These are phyloP conservation scores for Candida tibetensis DNA, from an alignment of 805 yeast genomes.

Conservation along the genomic window DNA sequence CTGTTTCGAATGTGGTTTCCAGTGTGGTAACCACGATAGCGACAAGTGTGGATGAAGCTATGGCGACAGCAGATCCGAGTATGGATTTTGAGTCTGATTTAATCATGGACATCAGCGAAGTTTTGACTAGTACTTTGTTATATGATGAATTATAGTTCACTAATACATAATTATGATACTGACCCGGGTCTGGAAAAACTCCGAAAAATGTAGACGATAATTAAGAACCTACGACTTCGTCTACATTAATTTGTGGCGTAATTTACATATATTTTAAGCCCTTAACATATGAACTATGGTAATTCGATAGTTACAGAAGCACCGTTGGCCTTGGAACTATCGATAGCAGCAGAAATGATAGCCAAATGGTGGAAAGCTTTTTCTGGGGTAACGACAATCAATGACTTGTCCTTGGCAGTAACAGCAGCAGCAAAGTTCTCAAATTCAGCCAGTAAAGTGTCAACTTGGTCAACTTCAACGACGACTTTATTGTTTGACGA, in stretches of 20 bases:
- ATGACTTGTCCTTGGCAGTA: slow-evolving; percentile 53
- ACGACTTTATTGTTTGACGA: slow-evolving; percentile 33
- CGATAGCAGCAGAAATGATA: slow-evolving; percentile 78
- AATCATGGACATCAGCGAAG: background rate
- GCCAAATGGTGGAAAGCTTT: slow-evolving; percentile 92
- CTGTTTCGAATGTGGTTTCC: background rate
- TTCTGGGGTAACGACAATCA: slow-evolving; percentile 62
- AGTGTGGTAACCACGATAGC: background rate
- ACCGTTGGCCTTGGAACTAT: slow-evolving; percentile 60
- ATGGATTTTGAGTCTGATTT: background rate
- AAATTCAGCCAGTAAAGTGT: slow-evolving; percentile 46
- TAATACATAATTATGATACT: too few relatives aligned
- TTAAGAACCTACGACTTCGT: too few relatives aligned
- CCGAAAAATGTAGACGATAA: too few relatives aligned
- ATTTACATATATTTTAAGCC: too few relatives aligned
- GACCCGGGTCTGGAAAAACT: too few relatives aligned
- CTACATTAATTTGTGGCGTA: too few relatives aligned
- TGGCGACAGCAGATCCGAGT: background rate
- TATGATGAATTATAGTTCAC: background rate
- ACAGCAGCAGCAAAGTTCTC: slow-evolving; percentile 58
- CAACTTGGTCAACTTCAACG: slow-evolving; percentile 43
- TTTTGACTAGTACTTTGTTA: background rate
- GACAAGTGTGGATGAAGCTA: too few relatives aligned
- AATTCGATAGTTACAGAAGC: slow-evolving; percentile 45
- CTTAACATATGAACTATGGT: too few relatives aligned